These are phyloP conservation scores for Colletotrichum musicola DNA, from an alignment of 2,329 filamentous ascomycete species.

Conservation along the genomic window DNA sequence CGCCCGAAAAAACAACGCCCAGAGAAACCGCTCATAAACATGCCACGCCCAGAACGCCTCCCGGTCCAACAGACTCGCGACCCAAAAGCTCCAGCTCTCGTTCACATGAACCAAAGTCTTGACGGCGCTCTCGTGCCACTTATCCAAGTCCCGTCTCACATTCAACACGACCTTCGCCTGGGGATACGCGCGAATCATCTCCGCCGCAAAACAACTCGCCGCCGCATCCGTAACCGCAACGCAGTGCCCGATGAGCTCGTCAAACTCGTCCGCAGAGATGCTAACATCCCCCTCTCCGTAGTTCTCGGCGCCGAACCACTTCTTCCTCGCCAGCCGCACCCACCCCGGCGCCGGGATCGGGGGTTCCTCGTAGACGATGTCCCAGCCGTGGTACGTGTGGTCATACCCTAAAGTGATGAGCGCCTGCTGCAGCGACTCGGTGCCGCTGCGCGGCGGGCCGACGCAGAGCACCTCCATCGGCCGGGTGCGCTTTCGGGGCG, in stretches of 20 bases:
- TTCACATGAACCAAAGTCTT: slow-evolving; percentile 43
- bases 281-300: slow-evolving; percentile 5
- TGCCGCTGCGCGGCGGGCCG: slow-evolving; percentile 49
- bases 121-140: slow-evolving; percentile 53
- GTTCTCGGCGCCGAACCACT: slow-evolving; percentile 42
- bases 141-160: slow-evolving; percentile 53
- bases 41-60: slow-evolving; percentile 51
- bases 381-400: slow-evolving; percentile 51
- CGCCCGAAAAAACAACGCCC: slow-evolving; percentile 46
- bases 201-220: slow-evolving; percentile 54
- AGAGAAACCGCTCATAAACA: slow-evolving; percentile 46
- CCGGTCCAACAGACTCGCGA: slow-evolving; percentile 44
- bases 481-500: slow-evolving; percentile 46
- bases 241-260: slow-evolving; percentile 45
- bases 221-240: slow-evolving; percentile 58
- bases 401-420: slow-evolving; percentile 48
- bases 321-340: slow-evolving; percentile 44
- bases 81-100: slow-evolving; percentile 46
- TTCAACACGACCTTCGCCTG: slow-evolving; percentile 59
- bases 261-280: slow-evolving; percentile 43
- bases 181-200: slow-evolving; percentile 43
- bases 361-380: slow-evolving; percentile 47
- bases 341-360: slow-evolving; percentile 42
- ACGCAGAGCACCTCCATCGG: slow-evolving; percentile 52
- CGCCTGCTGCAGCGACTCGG: slow-evolving; percentile 51